These are phyloP conservation scores for Trichodelitschia bisporula DNA, from an alignment of 495 filamentous ascomycete genomes.

Conservation along the genomic window DNA sequence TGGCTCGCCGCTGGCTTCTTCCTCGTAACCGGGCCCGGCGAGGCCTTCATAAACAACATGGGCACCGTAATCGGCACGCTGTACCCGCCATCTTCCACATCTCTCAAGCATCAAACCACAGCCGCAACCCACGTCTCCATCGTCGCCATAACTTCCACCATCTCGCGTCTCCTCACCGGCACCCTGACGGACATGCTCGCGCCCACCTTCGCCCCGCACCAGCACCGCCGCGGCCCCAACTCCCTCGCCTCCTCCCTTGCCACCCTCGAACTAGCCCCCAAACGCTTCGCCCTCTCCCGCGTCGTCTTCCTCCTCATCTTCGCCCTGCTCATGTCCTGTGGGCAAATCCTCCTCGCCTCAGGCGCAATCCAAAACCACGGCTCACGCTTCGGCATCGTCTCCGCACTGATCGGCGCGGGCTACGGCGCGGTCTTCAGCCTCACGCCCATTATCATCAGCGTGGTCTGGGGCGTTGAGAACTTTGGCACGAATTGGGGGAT, in stretches of 20 bases:
- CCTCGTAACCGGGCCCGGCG: slow-evolving; percentile 76
- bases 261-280: slow-evolving; percentile 8
- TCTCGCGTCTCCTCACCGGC: slow-evolving; percentile 63
- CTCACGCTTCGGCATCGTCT: slow-evolving; percentile 55
- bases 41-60: slow-evolving; percentile 92
- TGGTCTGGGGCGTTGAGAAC: slow-evolving; percentile 96
- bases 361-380: slow-evolving; percentile 39
- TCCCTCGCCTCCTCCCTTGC: slow-evolving; percentile 11
- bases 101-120: slow-evolving; percentile 19
- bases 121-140: slow-evolving; percentile 83
- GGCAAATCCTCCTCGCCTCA: slow-evolving; percentile 49
- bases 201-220: slow-evolving; percentile 20
- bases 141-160: slow-evolving; percentile 71
- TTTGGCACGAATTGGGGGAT: slow-evolving; percentile 98
- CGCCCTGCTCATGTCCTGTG: slow-evolving; percentile 49
- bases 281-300: slow-evolving; percentile 40
- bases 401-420: slow-evolving; percentile 57
- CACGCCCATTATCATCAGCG: slow-evolving; percentile 69
- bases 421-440: slow-evolving; percentile 84
- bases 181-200: slow-evolving; percentile 73
- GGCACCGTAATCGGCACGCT: slow-evolving; percentile 81
- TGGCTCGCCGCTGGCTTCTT: slow-evolving; percentile 77
- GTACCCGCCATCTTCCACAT: slow-evolving; percentile 38
- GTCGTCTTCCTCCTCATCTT: slow-evolving; percentile 54
- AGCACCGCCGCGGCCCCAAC: slow-evolving; percentile 11